Base-by-base conservation (phyloP, 2,329 filamentous ascomycete genomes). In the Fusarium torreyae region DNA sequence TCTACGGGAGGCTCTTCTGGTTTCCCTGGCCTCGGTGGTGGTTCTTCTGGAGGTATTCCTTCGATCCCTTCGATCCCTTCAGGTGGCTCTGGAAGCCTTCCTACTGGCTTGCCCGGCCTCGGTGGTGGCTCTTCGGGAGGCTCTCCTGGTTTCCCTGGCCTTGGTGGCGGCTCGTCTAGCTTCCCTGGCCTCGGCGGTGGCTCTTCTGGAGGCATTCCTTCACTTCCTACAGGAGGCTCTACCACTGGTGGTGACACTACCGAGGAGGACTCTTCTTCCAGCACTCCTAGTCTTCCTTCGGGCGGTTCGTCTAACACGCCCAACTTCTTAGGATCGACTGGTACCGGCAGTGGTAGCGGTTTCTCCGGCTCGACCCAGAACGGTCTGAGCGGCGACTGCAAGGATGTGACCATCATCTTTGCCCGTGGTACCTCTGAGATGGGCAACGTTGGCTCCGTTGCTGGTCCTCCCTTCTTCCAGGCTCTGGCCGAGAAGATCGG, bases 351-450 rank as follows among this genome's bases (percentile, higher is more conserved):
- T 7, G 34, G 42, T 8, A 49, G 56, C 3, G 54, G 57, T 28
- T 57, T 71, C 33, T 55, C 58, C 6, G 51, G 71, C 46, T 66
- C 58, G n/a, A 72, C 71, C 2, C 69, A 67, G 59, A 75, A 74
- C 61, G 72, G 63, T 3, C 72, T 74, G 49, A 58, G 45, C 4
- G 72, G 72, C 10, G 71, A 50, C 8, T 74, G 72, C 67, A 75
- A 74, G 57, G 67, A 63, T 33, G 80, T 86, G 64, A 88, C 85
- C 9, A 75, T 88, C 52, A 83, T 89, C 69, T 88, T 86, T 68
- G 86, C 86, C n/a, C 82, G 86, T 18, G 86, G 87, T 10, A 87
- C 86, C 6, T 83, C 81, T 7, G 85, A 88, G 75, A 36, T 66
- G 2, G 85, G 85, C 40, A 88, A 86, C 68, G 83, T 88, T 50